Evolutionary conservation across 1,139 yeast species (phyloP).

Genomic region (Pichia sp.): DNA sequence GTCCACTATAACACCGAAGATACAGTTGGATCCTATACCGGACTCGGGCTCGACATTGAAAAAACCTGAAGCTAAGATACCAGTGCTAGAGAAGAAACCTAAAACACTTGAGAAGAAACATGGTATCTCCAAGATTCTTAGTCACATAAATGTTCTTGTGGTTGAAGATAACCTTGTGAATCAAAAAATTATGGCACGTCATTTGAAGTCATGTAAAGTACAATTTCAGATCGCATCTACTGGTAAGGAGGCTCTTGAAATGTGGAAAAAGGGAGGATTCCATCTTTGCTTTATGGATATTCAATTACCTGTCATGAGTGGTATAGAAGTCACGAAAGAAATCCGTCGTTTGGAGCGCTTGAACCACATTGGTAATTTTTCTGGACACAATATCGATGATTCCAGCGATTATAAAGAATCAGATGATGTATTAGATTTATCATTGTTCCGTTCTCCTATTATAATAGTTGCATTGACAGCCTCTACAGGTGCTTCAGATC

Average conservation of each 20-base stretch:
- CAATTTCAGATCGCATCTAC: conserved; percentile 83
- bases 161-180: conserved; percentile 96
- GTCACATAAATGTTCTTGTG: conserved; percentile 83
- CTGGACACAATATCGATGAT: conserved; percentile 6
- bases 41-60: background rate
- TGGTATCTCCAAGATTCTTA: conserved; percentile 50
- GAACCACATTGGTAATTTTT: conserved; percentile 69
- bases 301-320: conserved; percentile 89
- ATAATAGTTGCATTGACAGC: conserved; percentile 96
- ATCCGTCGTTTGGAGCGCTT: conserved; percentile 77
- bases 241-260: conserved; percentile 88
- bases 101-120: conserved; percentile 18
- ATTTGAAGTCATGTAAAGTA: conserved; percentile 78
- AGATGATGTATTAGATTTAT: conserved; percentile 53
- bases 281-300: conserved; percentile 93
- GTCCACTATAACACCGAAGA: conserved; percentile 6
- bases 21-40: background rate
- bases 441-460: conserved; percentile 78
- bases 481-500: conserved; percentile 79
- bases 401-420: background rate
- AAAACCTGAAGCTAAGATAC: background rate
- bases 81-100: conserved; percentile 3
- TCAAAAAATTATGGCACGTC: conserved; percentile 90
- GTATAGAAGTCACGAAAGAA: conserved; percentile 87
- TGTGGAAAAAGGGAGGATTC: conserved; percentile 89